Percentiles rank a stretch among this genome's conserved stretches.
Conservation (phyloP, 2,329 filamentous ascomycete genomes). For the Pseudogymnoascus sp. region DNA sequence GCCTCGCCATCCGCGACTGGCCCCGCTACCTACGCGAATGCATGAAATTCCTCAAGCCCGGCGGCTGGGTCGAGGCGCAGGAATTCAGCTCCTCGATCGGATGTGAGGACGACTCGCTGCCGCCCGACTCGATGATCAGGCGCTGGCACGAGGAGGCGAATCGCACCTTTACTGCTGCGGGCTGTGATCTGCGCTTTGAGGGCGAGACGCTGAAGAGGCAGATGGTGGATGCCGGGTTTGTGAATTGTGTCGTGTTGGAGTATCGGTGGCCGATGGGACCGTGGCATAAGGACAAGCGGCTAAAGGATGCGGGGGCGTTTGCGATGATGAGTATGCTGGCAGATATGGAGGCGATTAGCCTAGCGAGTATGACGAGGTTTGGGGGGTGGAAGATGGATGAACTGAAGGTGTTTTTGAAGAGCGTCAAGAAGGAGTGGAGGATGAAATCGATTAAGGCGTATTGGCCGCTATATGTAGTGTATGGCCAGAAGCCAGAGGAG, state of each 20-base stretch:
- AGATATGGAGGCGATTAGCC: slow-evolving; percentile 17
- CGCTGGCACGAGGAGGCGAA: slow-evolving; percentile 15
- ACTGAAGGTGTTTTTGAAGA: slow-evolving; percentile 15
- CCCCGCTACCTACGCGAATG: slow-evolving; percentile 26
- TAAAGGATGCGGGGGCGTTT: slow-evolving; percentile 31
- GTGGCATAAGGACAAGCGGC: slow-evolving; percentile 31
- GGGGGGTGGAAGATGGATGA: slow-evolving; percentile 16
- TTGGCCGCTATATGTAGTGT: slow-evolving; percentile 12
- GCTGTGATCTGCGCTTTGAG: slow-evolving; percentile 11
- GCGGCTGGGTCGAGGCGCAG: slow-evolving; percentile 11
- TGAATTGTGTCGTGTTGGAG: slow-evolving; percentile 32
- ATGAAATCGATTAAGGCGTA: slow-evolving; percentile 15
- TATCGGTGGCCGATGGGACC: slow-evolving; percentile 36
- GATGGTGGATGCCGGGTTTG: slow-evolving; percentile 32
- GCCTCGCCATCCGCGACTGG: slow-evolving; percentile 27
- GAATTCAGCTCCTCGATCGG: neutral
- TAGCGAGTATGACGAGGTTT: slow-evolving; percentile 16
- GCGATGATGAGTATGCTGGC: slow-evolving; percentile 21
- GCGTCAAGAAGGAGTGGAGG: slow-evolving; percentile 16
- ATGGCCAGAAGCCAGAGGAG: slow-evolving; percentile 16
- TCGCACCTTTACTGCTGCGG: slow-evolving; percentile 12
- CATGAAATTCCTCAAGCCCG: neutral
- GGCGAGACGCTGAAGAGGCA: slow-evolving; percentile 14
- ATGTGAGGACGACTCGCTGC: slow-evolving; percentile 15
- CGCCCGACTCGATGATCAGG: slow-evolving; percentile 3